Conservation (phyloP, 768 basidiomycete genomes). For the Mycena capillaripes region DNA sequence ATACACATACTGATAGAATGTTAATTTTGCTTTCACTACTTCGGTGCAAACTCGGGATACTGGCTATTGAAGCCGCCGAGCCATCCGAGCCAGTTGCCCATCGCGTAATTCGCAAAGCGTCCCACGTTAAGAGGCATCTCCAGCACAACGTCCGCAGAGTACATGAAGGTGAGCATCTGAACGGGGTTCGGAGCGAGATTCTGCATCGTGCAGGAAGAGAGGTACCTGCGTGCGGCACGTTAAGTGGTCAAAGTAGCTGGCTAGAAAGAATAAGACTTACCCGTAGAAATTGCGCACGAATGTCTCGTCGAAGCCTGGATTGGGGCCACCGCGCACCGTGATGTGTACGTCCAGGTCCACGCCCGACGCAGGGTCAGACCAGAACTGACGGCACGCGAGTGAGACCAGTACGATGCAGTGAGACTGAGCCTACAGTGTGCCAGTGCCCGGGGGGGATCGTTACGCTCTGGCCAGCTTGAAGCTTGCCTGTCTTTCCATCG, state of each 20-base stretch:
- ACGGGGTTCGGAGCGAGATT: slow-evolving; percentile 39
- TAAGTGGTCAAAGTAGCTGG: not conserved
- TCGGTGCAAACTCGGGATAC: slow-evolving; percentile 37
- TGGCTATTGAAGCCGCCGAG: slow-evolving; percentile 42
- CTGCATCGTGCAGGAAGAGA: slow-evolving; percentile 42
- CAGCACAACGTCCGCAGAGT: slow-evolving; percentile 43
- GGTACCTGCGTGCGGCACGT: slow-evolving; percentile 23
- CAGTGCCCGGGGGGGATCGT: slow-evolving; percentile 41
- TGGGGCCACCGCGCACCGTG: slow-evolving; percentile 43
- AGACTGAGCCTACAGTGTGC: slow-evolving; percentile 37
- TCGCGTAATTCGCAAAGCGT: slow-evolving; percentile 38
- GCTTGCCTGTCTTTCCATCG: slow-evolving; percentile 42
- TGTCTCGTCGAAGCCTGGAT: slow-evolving; percentile 44
- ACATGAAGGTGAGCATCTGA: slow-evolving; percentile 45
- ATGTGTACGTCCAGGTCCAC: slow-evolving; percentile 43
- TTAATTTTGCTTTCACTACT: not conserved
- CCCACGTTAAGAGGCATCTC: slow-evolving; percentile 42
- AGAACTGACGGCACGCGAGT: slow-evolving; percentile 33
- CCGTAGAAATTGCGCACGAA: slow-evolving; percentile 46
- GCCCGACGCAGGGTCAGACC: slow-evolving; percentile 42
- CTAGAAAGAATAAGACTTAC: not conserved
- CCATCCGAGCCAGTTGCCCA: slow-evolving; percentile 43
- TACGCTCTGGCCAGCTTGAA: slow-evolving; percentile 39
- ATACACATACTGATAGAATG: not conserved
- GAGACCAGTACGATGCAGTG: not conserved